A percentile compares a stretch with the other conserved stretches of the same genome.
These are phyloP conservation scores for Nitzschia putrida DNA, from an alignment of 108 stramenopile genomes.

Conservation along the genomic window DNA sequence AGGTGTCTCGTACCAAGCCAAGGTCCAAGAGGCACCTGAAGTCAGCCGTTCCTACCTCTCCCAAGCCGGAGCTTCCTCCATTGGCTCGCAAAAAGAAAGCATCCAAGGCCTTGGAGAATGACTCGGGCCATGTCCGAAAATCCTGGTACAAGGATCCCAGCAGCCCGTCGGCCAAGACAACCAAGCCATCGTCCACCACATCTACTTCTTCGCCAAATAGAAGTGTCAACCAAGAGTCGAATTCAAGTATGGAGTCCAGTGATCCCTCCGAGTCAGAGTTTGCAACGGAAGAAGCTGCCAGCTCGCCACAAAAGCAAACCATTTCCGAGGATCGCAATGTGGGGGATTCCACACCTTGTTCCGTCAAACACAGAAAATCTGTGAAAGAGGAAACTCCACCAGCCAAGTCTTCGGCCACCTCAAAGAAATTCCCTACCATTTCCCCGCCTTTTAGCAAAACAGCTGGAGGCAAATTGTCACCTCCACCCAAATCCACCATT, in stretches of 20 bases:
- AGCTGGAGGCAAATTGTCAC: too few species aligned
- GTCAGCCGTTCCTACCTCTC: neutral
- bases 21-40: neutral
- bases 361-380: too few species aligned
- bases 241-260: conserved; percentile 12
- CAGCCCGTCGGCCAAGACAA: neutral
- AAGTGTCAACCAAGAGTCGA: neutral
- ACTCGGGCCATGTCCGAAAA: conserved; percentile 15
- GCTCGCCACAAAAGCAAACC: too few species aligned
- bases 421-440: too few species aligned
- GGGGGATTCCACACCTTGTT: too few species aligned
- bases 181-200: neutral
- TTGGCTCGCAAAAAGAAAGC: neutral
- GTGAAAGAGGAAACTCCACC: too few species aligned
- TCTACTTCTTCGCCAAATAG: neutral
- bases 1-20: neutral
- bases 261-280: conserved; percentile 17
- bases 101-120: conserved; percentile 3
- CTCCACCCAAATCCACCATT: too few species aligned
- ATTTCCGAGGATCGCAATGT: too few species aligned
- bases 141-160: conserved; percentile 5
- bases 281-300: neutral
- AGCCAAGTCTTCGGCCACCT: too few species aligned
- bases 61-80: neutral
- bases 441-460: too few species aligned